Base-by-base conservation (phyloP, 2,329 filamentous ascomycete genomes). In the Zasmidium citrigriseum region DNA sequence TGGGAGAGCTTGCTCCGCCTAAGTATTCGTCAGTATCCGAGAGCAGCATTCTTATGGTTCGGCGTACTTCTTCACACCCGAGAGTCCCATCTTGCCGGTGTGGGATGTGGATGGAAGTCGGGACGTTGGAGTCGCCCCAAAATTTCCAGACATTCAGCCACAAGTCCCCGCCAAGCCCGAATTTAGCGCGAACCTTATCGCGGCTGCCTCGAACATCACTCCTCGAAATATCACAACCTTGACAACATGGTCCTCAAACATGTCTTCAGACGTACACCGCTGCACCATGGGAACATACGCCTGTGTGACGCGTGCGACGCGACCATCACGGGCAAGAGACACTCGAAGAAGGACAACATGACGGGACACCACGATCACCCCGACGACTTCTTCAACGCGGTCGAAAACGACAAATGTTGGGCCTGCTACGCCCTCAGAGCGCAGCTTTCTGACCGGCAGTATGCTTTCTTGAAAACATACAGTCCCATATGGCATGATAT, bases 1-100 rank as follows among this genome's bases (percentile, higher is more conserved):
- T 89, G 83, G 65, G 89, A 89, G 71, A 98, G 87, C 78, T 93
- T 96, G 49, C 82, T 34, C 38, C 49, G 48, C 41, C 55, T 57
- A 18, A n/a, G 11, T 18, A 16, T 3, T 14, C 21, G 47, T 57
- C 14, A 57, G 54, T 44, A 38, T 4, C n/a, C n/a, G n/a, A n/a
- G n/a, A 23, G 18, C 16, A 9, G n/a, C 20, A 41, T 16, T 11
- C 25, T 18, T 16, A 34, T 9, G 2, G 1, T 3, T 10, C 18
- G 12, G 25, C n/a, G 34, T 41, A 57, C 55, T 52, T 57, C 55
- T 57, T 57, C 18, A 41, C 44, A 16, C 49, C 55, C 20, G 55
- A 45, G 49, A 57, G 55, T 41, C 55, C 55, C 55, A 57, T 57
- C 23, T n/a, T 29, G 34, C 22, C 24, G 9, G 44, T 44, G n/a